Evolutionary conservation across 495 filamentous ascomycete species (phyloP).

Genomic region (Tuber borchii): DNA sequence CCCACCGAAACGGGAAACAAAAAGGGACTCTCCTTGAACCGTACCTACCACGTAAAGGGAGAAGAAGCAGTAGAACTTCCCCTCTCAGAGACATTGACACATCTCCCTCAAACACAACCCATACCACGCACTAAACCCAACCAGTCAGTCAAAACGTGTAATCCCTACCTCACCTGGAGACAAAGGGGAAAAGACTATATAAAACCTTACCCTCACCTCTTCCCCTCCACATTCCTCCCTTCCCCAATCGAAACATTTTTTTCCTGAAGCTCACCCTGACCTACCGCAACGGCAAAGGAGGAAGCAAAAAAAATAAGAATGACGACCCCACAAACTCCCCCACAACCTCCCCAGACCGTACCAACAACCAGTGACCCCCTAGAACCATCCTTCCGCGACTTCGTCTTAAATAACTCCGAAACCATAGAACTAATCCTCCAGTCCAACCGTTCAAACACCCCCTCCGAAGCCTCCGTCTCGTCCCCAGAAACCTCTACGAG

Average conservation of each 20-base stretch:
- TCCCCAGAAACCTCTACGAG: not conserved
- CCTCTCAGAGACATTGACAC: not conserved
- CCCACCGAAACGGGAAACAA: not conserved
- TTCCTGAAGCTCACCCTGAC: not conserved
- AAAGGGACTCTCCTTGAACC: not conserved
- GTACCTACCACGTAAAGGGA: not conserved
- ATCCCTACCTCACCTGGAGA: not conserved
- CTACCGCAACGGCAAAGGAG: too few relatives aligned
- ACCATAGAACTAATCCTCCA: not conserved
- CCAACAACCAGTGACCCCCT: too few relatives aligned
- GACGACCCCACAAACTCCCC: too few relatives aligned
- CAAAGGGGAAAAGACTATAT: not conserved
- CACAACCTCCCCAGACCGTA: too few relatives aligned
- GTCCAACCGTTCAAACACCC: not conserved
- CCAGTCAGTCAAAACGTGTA: not conserved
- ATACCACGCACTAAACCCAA: not conserved
- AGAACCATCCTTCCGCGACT: not conserved
- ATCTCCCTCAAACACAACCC: not conserved
- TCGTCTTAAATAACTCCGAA: too few relatives aligned
- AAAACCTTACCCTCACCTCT: not conserved
- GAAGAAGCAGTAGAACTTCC: not conserved
- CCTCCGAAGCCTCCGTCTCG: not conserved
- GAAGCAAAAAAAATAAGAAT: not conserved
- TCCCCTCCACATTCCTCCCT: too few relatives aligned
- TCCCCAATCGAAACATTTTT: not conserved